phyloP scores from a whole-genome alignment of 306 rosid genomes.

The Ochetophila trinervis region DNA sequence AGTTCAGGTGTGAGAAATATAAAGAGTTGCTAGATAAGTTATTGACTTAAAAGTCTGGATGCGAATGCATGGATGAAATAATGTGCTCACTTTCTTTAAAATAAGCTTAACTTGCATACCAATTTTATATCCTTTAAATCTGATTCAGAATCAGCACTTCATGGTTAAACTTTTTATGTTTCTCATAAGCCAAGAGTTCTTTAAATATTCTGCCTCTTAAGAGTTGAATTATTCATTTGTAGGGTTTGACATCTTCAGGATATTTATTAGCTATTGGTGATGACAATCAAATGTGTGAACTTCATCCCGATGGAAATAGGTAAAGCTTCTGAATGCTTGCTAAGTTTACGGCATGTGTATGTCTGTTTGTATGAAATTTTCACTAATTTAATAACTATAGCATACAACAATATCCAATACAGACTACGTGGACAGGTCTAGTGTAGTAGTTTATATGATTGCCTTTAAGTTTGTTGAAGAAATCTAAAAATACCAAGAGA shows the following conservation, averaged over 20 bases:
- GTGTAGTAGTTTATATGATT: too few species aligned
- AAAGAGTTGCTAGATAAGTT: constrained; percentile 10
- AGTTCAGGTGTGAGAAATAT: constrained; percentile 64
- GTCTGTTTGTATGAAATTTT: too few species aligned
- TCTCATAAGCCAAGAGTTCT: too few species aligned
- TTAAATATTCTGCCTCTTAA: background rate
- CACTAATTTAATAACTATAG: too few species aligned
- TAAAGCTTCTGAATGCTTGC: constrained; percentile 9
- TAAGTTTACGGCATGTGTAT: background rate
- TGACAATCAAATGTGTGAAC: constrained; percentile 83
- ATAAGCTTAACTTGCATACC: background rate
- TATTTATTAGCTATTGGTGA: constrained; percentile 77
- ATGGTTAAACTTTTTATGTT: background rate
- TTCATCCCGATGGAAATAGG: constrained; percentile 98
- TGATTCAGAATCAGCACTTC: constrained; percentile 7
- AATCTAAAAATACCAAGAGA: too few species aligned
- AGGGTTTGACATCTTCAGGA: constrained; percentile 68
- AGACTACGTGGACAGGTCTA: too few species aligned
- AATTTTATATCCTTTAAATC: background rate
- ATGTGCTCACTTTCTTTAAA: too few species aligned
- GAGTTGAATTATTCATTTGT: constrained; percentile 23
- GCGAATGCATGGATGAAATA: background rate
- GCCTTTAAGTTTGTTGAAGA: too few species aligned
- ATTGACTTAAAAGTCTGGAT: background rate
- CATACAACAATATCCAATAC: too few species aligned